Conservation (phyloP, 331 rosid species). For the Acacia pycnantha region DNA sequence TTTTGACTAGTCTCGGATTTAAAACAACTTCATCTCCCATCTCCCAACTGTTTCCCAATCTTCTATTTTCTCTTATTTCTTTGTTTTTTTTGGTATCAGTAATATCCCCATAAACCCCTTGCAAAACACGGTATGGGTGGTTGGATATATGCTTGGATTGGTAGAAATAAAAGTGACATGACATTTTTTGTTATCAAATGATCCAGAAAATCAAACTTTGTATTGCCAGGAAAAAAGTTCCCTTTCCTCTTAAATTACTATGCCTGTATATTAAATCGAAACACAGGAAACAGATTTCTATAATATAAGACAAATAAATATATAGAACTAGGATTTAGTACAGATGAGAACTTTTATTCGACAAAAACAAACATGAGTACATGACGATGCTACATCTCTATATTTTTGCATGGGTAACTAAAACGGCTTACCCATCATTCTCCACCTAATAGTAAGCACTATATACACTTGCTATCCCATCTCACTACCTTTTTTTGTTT, state of each 20-base stretch:
- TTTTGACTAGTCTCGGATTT: too few species aligned
- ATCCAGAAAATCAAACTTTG: not conserved
- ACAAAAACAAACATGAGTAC: not conserved
- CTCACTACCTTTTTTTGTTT: too few species aligned
- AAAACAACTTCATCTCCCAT: too few species aligned
- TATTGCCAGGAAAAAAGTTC: not conserved
- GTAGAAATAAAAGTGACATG: too few species aligned
- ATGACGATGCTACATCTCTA: not conserved
- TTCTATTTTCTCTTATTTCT: too few species aligned
- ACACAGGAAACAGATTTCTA: not conserved
- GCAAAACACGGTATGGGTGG: too few species aligned
- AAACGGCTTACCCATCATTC: not conserved
- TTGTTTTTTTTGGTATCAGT: too few species aligned
- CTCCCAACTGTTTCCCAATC: too few species aligned
- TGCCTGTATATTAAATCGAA: not conserved
- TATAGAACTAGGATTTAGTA: not conserved
- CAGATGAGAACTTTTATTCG: conserved; percentile 21
- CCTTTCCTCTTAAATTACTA: not conserved
- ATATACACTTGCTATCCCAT: not conserved
- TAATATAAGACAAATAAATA: not conserved
- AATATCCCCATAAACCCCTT: too few species aligned
- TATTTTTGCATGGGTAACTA: too few species aligned
- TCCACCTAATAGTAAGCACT: not conserved
- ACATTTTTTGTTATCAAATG: too few species aligned
- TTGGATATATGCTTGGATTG: too few species aligned